A percentile compares a stretch with the other conserved stretches of the same genome.
Conservation (phyloP, 768 basidiomycete species). For the Kwoniella europaea region DNA sequence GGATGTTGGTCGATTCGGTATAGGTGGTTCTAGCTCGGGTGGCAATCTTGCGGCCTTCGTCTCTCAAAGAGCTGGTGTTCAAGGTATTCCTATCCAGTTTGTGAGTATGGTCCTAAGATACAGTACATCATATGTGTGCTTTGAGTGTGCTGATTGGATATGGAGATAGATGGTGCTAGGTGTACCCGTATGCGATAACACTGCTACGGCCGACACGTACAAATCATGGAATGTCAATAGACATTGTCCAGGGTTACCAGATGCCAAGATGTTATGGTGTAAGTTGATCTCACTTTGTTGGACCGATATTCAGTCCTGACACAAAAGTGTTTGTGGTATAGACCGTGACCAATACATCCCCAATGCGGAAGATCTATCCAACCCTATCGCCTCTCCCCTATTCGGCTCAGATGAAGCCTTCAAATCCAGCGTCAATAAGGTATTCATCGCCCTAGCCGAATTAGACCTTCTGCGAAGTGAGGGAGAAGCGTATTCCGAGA, state of each 20-base stretch:
- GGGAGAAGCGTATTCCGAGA: constrained; percentile 69
- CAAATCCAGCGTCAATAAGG: constrained; percentile 61
- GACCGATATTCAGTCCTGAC: not conserved
- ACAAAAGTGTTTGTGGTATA: not conserved
- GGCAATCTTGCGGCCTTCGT: constrained; percentile 73
- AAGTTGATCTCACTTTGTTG: constrained; percentile 44
- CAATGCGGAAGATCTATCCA: constrained; percentile 65
- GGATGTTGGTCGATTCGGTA: constrained; percentile 65
- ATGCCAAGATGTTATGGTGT: constrained; percentile 76
- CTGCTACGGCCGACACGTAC: constrained; percentile 62
- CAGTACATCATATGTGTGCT: too few species aligned
- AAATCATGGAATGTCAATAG: constrained; percentile 67
- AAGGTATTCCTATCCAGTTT: constrained; percentile 34
- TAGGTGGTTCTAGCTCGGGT: constrained; percentile 77
- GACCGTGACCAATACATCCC: constrained; percentile 64
- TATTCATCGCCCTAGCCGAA: constrained; percentile 60
- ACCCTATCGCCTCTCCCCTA: constrained; percentile 75
- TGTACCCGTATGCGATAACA: constrained; percentile 77
- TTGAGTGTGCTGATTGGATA: too few species aligned
- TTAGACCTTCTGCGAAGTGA: constrained; percentile 72
- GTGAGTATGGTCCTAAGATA: constrained; percentile 9
- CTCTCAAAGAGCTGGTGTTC: constrained; percentile 67
- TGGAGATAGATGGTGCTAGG: constrained; percentile 66
- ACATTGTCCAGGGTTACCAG: constrained; percentile 67
- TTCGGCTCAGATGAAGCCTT: constrained; percentile 68